These are phyloP conservation scores for Schizothecium vesticola DNA, from an alignment of 495 filamentous ascomycete genomes.

Conservation along the genomic window DNA sequence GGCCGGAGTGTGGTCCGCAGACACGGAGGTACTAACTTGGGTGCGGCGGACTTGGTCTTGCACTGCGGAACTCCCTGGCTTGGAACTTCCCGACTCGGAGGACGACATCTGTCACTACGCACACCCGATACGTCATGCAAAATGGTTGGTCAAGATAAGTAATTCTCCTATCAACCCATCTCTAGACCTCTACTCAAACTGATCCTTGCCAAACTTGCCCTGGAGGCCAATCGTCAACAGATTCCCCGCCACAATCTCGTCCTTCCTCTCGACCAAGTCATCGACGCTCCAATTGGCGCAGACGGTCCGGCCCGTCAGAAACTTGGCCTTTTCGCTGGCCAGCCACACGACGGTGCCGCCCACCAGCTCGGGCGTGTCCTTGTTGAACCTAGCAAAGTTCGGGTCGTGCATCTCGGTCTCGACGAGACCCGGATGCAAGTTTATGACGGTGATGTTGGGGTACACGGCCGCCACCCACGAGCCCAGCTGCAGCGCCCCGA, in stretches of 20 bases:
- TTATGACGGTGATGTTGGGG: conserved; percentile 34
- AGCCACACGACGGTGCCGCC: conserved; percentile 11
- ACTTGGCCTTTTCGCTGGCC: conserved; percentile 18
- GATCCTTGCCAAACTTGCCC: conserved; percentile 22
- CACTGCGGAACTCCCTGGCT: too few species aligned
- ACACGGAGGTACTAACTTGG: too few species aligned
- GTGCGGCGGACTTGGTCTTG: too few species aligned
- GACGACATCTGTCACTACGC: background rate
- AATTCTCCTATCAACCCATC: background rate
- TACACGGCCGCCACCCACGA: conserved; percentile 29
- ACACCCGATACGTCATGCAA: too few species aligned
- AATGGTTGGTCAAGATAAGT: background rate
- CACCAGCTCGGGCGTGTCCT: conserved; percentile 6
- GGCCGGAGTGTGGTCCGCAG: too few species aligned
- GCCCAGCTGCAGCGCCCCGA: conserved; percentile 30
- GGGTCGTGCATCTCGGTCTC: conserved; percentile 30
- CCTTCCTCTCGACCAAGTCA: conserved; percentile 36
- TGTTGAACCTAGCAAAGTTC: conserved; percentile 1
- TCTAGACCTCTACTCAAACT: conserved; percentile 12
- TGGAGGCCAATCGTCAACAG: conserved; percentile 26
- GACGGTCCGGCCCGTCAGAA: conserved; percentile 39
- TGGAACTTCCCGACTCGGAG: background rate
- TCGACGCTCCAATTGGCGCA: conserved; percentile 43
- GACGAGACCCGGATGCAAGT: conserved; percentile 37
- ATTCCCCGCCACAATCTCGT: conserved; percentile 34